Conservation (phyloP, 768 basidiomycete species). For the Mycena filopes region DNA sequence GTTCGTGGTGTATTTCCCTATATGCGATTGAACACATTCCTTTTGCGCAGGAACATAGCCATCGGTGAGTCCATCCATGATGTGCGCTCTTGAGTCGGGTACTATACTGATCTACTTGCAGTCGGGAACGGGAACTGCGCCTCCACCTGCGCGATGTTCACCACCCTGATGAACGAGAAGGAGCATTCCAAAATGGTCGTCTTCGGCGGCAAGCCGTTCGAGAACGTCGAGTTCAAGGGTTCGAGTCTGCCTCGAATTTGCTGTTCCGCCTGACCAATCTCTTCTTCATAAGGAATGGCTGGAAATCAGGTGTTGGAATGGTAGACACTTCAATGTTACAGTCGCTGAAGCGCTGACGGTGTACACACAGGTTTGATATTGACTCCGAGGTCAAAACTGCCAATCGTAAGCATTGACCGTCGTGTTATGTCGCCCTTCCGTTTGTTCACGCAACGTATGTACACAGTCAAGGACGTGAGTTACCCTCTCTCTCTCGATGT, state of each 20-base stretch:
- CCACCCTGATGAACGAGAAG: constrained; percentile 67
- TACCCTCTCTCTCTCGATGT: background rate
- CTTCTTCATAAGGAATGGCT: constrained; percentile 56
- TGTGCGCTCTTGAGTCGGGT: too few relatives aligned
- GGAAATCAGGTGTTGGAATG: constrained; percentile 74
- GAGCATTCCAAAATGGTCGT: constrained; percentile 63
- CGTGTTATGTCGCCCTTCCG: background rate
- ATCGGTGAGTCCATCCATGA: constrained; percentile 46
- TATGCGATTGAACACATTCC: background rate
- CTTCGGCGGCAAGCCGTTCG: constrained; percentile 67
- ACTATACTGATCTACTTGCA: constrained; percentile 27
- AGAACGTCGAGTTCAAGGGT: constrained; percentile 63
- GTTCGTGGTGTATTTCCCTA: background rate
- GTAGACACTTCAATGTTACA: constrained; percentile 31
- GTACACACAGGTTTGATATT: constrained; percentile 49
- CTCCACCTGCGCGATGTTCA: constrained; percentile 73
- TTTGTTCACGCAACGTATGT: background rate
- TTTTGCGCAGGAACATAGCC: constrained; percentile 50
- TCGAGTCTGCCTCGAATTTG: background rate
- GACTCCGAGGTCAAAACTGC: constrained; percentile 72
- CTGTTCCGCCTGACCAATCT: background rate
- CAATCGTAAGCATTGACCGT: constrained; percentile 36
- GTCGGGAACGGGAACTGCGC: constrained; percentile 62
- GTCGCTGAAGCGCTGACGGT: background rate
- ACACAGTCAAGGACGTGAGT: constrained; percentile 53